A percentile compares a stretch with the other conserved stretches of the same genome.
These are phyloP conservation scores for Dioscorea zingiberensis DNA, from an alignment of 106 monocot species.

Conservation along the genomic window DNA sequence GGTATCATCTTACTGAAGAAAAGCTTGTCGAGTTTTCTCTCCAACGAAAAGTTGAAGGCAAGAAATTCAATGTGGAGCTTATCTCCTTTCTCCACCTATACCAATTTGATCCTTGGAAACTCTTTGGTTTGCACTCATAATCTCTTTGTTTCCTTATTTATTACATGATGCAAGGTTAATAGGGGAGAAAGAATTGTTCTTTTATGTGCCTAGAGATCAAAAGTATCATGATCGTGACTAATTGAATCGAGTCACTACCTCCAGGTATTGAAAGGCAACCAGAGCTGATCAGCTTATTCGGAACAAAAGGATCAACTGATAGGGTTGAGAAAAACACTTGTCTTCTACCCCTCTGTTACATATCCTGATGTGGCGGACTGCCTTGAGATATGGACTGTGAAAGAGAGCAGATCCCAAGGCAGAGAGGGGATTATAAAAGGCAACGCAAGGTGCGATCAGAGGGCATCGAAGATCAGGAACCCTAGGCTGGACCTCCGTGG, in stretches of 20 bases:
- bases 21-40: slow-evolving; percentile 56
- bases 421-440: no score
- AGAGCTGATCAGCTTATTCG: slow-evolving; percentile 43
- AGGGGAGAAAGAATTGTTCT: slow-evolving; percentile 59
- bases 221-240: slow-evolving; percentile 48
- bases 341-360: slow-evolving; percentile 51
- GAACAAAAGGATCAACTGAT: slow-evolving; percentile 25
- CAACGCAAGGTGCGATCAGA: no score
- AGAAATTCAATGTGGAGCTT: slow-evolving; percentile 48
- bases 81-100: slow-evolving; percentile 48
- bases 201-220: slow-evolving; percentile 42
- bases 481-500: no score
- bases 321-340: slow-evolving; percentile 47
- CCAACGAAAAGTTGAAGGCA: slow-evolving; percentile 44
- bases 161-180: no score
- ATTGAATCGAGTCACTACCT: slow-evolving; percentile 40
- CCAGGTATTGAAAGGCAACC: slow-evolving; percentile 54
- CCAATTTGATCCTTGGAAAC: slow-evolving; percentile 52
- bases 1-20: slow-evolving; percentile 52
- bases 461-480: no score
- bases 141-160: background rate
- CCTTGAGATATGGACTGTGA: no score
- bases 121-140: slow-evolving; percentile 20
- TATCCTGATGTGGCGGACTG: no score
- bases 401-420: no score